phyloP scores from a whole-genome alignment of 140 eudicot species.

The Cichorium intybus region DNA sequence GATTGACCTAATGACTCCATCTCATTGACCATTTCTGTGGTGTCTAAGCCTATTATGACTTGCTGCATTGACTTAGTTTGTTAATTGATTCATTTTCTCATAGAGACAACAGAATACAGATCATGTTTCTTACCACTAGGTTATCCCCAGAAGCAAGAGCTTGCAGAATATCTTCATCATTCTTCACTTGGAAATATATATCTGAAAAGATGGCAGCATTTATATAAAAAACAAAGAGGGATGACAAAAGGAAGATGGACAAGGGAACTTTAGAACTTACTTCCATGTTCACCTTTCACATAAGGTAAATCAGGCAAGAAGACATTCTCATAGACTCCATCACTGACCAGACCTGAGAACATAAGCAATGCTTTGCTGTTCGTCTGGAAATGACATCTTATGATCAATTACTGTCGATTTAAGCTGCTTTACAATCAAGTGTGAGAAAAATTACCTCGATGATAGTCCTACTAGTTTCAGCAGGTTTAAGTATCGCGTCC shows the following conservation, averaged over 20 bases:
- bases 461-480: conserved; percentile 63
- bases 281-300: conserved; percentile 80
- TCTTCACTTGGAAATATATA: conserved; percentile 87
- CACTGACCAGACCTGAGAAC: conserved; percentile 61
- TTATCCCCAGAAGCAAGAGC: conserved; percentile 62
- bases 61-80: conserved; percentile 53
- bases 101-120: background rate
- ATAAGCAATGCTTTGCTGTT: conserved; percentile 75
- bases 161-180: conserved; percentile 70
- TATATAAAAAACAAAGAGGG: background rate
- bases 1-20: conserved; percentile 52
- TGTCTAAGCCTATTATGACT: conserved; percentile 78
- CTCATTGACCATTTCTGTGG: conserved; percentile 66
- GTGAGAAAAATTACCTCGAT: conserved; percentile 50
- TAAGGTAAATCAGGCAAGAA: conserved; percentile 89
- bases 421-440: background rate
- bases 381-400: conserved; percentile 39
- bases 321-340: conserved; percentile 58
- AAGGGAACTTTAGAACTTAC: conserved; percentile 47
- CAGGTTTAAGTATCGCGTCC: conserved; percentile 54
- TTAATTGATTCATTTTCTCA: background rate
- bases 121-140: conserved; percentile 56
- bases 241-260: background rate
- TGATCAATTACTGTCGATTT: background rate
- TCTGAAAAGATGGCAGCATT: conserved; percentile 40